Evolutionary conservation across 2,329 filamentous ascomycete species (phyloP).

Genomic region (Plenodomus tracheiphilus): DNA sequence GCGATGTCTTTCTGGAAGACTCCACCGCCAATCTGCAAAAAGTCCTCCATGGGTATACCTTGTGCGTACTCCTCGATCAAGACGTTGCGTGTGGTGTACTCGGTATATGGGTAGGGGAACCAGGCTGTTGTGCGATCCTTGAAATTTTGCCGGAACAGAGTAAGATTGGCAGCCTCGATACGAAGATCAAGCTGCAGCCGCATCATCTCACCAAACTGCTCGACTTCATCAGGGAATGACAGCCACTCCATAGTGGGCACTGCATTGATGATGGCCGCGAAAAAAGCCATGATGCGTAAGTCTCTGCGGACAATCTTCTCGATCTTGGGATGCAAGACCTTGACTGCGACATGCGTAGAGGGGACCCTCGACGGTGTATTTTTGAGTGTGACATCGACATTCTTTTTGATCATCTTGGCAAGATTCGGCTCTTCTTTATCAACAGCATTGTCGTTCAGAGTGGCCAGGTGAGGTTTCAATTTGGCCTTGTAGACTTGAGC

Average conservation of each 20-base stretch:
- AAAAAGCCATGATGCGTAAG: constrained; percentile 90
- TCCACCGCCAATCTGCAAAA: constrained; percentile 88
- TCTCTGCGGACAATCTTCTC: constrained; percentile 90
- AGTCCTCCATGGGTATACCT: constrained; percentile 87
- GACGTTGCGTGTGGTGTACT: constrained; percentile 90
- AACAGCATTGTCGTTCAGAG: constrained; percentile 62
- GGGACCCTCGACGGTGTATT: constrained; percentile 82
- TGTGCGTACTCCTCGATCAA: constrained; percentile 95
- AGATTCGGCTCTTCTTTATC: constrained; percentile 59
- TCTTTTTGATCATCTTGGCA: constrained; percentile 72
- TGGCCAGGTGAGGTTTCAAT: constrained; percentile 76
- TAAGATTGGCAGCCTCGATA: constrained; percentile 90
- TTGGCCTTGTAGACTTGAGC: constrained; percentile 98
- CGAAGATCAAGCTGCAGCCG: constrained; percentile 91
- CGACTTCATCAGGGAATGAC: constrained; percentile 90
- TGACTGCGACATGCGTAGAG: constrained; percentile 91
- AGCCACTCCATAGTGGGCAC: constrained; percentile 97
- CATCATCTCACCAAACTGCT: constrained; percentile 98
- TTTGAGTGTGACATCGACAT: constrained; percentile 85
- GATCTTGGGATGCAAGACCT: constrained; percentile 90
- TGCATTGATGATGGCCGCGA: constrained; percentile 78
- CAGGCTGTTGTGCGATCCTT: constrained; percentile 87
- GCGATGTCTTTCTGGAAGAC: constrained; percentile 94
- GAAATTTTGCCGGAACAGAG: constrained; percentile 88
- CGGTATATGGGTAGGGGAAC: constrained; percentile 92